Evolutionary conservation across 1,139 yeast species (phyloP).

Genomic region (Yamadazyma diospyri): DNA sequence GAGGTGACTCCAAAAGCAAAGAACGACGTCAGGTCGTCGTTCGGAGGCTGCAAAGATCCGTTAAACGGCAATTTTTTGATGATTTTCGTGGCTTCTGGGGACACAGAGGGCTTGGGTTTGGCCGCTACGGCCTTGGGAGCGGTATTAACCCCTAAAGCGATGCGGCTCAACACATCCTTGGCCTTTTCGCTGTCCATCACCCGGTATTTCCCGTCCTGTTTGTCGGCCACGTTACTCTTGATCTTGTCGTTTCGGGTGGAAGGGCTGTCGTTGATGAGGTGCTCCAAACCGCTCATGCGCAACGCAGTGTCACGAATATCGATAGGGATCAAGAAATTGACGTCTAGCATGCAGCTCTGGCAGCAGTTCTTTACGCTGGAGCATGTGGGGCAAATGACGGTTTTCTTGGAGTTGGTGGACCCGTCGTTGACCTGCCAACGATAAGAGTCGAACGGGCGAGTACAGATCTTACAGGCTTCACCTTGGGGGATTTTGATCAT

Average conservation of each 20-base stretch:
- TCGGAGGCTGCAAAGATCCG: conserved; percentile 43
- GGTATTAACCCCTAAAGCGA: conserved; percentile 7
- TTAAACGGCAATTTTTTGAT: conserved; percentile 59
- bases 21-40: conserved; percentile 45
- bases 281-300: conserved; percentile 62
- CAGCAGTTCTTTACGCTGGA: conserved; percentile 79
- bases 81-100: conserved; percentile 45
- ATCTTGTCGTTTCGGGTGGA: conserved; percentile 33
- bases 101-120: conserved; percentile 8
- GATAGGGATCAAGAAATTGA: conserved; percentile 74
- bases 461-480: conserved; percentile 73
- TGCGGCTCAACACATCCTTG: conserved; percentile 9
- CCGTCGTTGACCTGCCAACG: conserved; percentile 55
- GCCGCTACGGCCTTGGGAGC: conserved; percentile 4
- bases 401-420: conserved; percentile 41
- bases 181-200: conserved; percentile 22
- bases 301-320: conserved; percentile 79
- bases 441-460: conserved; percentile 78
- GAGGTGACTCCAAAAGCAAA: conserved; percentile 72
- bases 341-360: conserved; percentile 81
- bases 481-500: conserved; percentile 76
- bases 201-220: conserved; percentile 37
- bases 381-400: conserved; percentile 72
- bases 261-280: conserved; percentile 13
- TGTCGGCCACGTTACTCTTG: conserved; percentile 38